Base-by-base conservation (phyloP, 2,329 filamentous ascomycete genomes). In the Diaporthe vaccinii region DNA sequence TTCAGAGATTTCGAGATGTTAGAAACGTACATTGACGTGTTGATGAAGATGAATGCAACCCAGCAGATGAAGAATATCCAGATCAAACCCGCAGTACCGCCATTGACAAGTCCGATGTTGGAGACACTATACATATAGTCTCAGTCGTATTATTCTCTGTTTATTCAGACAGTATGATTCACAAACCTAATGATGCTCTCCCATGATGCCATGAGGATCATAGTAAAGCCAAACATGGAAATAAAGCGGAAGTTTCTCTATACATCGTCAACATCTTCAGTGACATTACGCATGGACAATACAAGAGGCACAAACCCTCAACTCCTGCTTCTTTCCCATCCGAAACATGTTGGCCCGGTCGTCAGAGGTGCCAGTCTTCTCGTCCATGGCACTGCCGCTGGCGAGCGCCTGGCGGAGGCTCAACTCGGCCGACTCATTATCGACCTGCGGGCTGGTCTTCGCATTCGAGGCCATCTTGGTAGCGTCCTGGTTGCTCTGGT, bases 291-390 rank as follows among this genome's bases (percentile, higher is more conserved):
- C 36, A 2, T 3, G 3, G 7, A 46, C 2, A 22, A 8, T 5
- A 28, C 14, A 17, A 25, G 15, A 4, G 5, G 3, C 67, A 80
- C 75, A 67, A 81, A 79, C 85, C 76, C 85, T 84, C 76, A 89
- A 82, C 61, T 89, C 86, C 73, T 88, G 87, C 34, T 82, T 82
- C 80, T 88, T 89, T 51, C 87, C 87, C 84, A 89, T 82, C 17
- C 87, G 85, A 44, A 82, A 82, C 85, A 89, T 87, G 74, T 89
- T 84, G 39, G 79, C 80, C 39, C 84, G 82, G 78, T 88, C 86
- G 39, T 79, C 74, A 2, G 74, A 75, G 53, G 72, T 73, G 41
- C 72, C 72, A 9, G 44, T 69, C 41, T 72, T 71, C 12, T 71
- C 53, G 58, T 74, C 67, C 17, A 72, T 14, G 68, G 57, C 25